Conservation (phyloP, 2,329 filamentous ascomycete species). For the Aspergillus hiratsukae region DNA sequence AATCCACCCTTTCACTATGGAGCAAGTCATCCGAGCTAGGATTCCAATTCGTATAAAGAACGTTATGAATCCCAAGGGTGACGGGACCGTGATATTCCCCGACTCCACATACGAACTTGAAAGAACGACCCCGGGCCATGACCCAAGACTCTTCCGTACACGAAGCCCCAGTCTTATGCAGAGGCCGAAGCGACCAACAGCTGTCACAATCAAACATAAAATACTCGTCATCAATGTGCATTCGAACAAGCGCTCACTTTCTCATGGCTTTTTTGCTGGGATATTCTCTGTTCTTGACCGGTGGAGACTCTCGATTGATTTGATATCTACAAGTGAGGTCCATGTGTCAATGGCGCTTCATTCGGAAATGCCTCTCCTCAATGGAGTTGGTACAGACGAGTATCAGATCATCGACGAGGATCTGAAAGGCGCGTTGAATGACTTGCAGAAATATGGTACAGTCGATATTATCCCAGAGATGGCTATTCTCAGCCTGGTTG, state of each 20-base stretch:
- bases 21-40: conserved; percentile 68
- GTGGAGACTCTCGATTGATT: conserved; percentile 83
- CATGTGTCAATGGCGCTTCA: conserved; percentile 97
- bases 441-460: conserved; percentile 75
- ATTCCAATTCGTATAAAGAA: conserved; percentile 68
- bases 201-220: conserved; percentile 95
- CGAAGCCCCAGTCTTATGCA: conserved; percentile 45
- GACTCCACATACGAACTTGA: conserved; percentile 57
- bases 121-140: conserved; percentile 49
- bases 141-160: conserved; percentile 51
- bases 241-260: conserved; percentile 93
- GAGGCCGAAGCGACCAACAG: conserved; percentile 71
- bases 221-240: conserved; percentile 98
- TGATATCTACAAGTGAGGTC: conserved; percentile 94
- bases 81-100: conserved; percentile 66
- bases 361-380: conserved; percentile 59
- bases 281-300: conserved; percentile 90
- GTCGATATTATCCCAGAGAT: conserved; percentile 88
- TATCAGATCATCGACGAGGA: conserved; percentile 59
- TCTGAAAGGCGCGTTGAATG: conserved; percentile 60
- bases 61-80: conserved; percentile 61
- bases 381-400: conserved; percentile 44
- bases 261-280: conserved; percentile 90
- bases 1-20: conserved; percentile 98
- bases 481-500: conserved; percentile 93